phyloP scores from a whole-genome alignment of 345 rosid genomes.

The Citrus australasica region DNA sequence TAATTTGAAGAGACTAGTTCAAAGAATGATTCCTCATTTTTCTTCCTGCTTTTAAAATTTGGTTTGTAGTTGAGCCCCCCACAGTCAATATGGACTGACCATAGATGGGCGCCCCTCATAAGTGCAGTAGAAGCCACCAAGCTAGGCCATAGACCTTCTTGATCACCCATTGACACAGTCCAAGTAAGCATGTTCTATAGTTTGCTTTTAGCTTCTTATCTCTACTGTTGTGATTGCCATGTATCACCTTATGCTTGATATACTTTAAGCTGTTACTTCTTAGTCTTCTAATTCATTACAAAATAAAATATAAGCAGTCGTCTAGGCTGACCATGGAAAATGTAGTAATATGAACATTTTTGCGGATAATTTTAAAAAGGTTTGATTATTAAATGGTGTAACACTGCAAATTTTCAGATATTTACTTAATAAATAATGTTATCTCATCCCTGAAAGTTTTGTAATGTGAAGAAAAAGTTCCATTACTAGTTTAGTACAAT shows the following conservation, averaged over 20 bases:
- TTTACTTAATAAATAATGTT: background rate
- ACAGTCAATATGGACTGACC: conserved; percentile 16
- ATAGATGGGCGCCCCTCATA: background rate
- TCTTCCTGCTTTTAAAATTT: no score
- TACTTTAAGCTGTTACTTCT: no score
- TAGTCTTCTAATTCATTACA: no score
- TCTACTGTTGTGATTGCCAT: background rate
- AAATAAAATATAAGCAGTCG: no score
- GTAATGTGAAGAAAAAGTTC: no score
- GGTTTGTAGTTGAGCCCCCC: conserved; percentile 7
- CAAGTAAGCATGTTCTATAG: conserved; percentile 2
- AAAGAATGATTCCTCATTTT: no score
- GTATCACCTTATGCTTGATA: no score
- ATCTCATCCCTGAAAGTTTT: background rate
- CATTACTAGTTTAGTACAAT: background rate
- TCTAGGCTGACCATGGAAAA: background rate
- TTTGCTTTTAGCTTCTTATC: background rate
- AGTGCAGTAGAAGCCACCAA: conserved; percentile 13
- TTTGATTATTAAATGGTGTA: background rate
- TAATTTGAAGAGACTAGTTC: no score
- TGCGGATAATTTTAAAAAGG: background rate
- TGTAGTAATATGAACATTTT: background rate
- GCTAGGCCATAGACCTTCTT: conserved; percentile 5
- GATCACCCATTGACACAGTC: conserved; percentile 13
- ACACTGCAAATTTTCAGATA: background rate